Evolutionary conservation across 306 rosid species (phyloP), one percentile per base, ranked within the genome.

Genomic region (peach (Prunus persica)): DNA sequence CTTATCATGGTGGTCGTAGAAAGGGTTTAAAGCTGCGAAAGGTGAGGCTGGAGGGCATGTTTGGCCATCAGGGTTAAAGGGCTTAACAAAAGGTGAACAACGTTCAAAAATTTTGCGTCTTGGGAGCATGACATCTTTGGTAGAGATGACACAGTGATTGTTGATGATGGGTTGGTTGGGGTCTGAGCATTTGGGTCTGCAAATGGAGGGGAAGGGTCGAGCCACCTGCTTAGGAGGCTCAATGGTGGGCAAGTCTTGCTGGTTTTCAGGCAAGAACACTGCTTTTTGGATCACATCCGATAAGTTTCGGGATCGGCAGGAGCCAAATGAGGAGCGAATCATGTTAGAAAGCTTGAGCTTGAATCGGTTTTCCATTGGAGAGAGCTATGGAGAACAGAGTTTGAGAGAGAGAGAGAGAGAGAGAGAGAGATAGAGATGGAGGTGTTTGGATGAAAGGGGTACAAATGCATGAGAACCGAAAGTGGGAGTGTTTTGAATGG

Each of bases 331-430:
- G 81, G 96, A 79, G 1, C 91, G 93, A 78, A 92, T 88, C 86
- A 96, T 89, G 86, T 95, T 91, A 71, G 97, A 87, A 83, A 96
- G 86, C 75, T 89, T 84, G 65, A 79, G 66, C 83, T 88, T 92
- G 73, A 92, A 88, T 27, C 89, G 76, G 81, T 78, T 88, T 43
- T 96, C 93, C 99, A 96, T 95, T 32, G 54, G 24, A 63, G 81
- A 47, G 68, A 67, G 67, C 4, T 25, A 30, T 22, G 71, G 58
- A 72, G 14, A 71, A 51, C 20, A 46, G 55, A 61, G 68, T 20
- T 30, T 55, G 43, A 74, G 78, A 11, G 47, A 15, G 54, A 49
- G 52, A 47, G 15, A 47, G n/a, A 60, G 71, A 50, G 60, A 60
- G n/a, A 60, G 71, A 50, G 60, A 56, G n/a, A 60, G 75, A 50